Percentiles rank a stretch among this genome's conserved stretches.
Conservation (phyloP, 2,329 filamentous ascomycete genomes). For the Xylariaceae sp. region DNA sequence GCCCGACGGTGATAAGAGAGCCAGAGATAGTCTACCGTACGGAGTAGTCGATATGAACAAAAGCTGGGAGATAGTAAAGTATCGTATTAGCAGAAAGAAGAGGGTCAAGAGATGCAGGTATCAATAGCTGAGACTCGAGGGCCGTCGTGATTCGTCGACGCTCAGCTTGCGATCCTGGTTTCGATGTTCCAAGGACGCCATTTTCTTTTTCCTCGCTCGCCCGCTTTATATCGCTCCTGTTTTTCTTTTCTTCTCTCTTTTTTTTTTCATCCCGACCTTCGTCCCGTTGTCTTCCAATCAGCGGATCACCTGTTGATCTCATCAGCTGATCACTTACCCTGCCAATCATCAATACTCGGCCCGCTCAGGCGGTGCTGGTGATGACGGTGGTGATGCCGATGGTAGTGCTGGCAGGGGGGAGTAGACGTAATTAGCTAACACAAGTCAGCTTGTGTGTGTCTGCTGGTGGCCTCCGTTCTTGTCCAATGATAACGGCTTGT, state of each 20-base stretch:
- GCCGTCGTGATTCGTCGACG: neutral
- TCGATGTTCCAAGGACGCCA: neutral
- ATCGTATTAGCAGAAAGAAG: no score
- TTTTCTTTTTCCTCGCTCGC: neutral
- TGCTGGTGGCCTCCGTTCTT: neutral
- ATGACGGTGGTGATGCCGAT: no score
- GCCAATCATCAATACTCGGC: conserved; percentile 13
- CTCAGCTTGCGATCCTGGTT: neutral
- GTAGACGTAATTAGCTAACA: conserved; percentile 1
- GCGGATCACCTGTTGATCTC: conserved; percentile 1
- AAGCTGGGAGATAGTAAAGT: no score
- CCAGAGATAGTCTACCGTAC: neutral
- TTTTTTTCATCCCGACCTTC: conserved; percentile 4
- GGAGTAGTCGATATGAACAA: neutral
- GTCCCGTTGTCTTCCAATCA: neutral
- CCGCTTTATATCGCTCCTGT: neutral
- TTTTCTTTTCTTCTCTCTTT: neutral
- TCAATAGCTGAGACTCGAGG: neutral
- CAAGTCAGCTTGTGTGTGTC: neutral
- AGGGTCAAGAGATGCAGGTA: no score
- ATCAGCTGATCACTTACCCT: conserved; percentile 12
- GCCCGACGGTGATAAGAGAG: neutral
- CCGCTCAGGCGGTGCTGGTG: conserved; percentile 10
- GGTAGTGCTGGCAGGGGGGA: neutral
- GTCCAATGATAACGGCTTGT: neutral